Base-by-base conservation (phyloP, 2,329 filamentous ascomycete species). In the Paraphoma sp. region DNA sequence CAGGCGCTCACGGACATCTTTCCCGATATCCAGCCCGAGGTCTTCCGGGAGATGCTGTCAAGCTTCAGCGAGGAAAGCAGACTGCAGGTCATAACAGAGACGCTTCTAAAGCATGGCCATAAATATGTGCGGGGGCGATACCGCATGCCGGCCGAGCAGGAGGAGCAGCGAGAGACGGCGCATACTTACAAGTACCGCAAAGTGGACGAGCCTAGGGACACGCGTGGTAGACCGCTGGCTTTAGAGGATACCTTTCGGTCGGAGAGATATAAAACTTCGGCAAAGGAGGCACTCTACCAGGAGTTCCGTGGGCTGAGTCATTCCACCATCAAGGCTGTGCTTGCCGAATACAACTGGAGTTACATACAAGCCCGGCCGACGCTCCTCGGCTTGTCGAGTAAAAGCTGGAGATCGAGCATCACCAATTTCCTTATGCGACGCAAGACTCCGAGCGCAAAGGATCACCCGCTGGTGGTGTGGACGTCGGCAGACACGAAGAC, bases 281-380 rank as follows among this genome's bases (percentile, higher is more conserved):
- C 89, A 7, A 86, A 86, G 70, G 77, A 79, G n/a, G 80, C 91
- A 23, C 84, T 90, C 23, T 89, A 87, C 75, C 84, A 87, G 54
- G 91, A 95, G 75, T 95, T 94, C 79, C 89, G 87, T 67, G 89
- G 87, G 17, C 79, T 94, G 42, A 87, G 89, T 11, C 85, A 86
- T 55, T 91, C 89, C 1, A 87, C 90, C 3, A 89, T 94, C 76
- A 87, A 88, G 69, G 91, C 89, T 8, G 90, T 95, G 7, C 83
- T 95, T 46, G 91, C 90, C 48, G 91, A 95, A 74, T 87, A 85
- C 69, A 95, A 95, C 76, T 88, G 91, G 76, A 90, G 88, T 8
- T 95, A 94, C 68, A 86, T 89, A 18, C 84, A 88, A 30, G 88
- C 90, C 11, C 84, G 91, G 36, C 85, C 84, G 14, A 90, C 88